Conservation (phyloP, 2,329 filamentous ascomycete genomes). For the Zarea fungicola region DNA sequence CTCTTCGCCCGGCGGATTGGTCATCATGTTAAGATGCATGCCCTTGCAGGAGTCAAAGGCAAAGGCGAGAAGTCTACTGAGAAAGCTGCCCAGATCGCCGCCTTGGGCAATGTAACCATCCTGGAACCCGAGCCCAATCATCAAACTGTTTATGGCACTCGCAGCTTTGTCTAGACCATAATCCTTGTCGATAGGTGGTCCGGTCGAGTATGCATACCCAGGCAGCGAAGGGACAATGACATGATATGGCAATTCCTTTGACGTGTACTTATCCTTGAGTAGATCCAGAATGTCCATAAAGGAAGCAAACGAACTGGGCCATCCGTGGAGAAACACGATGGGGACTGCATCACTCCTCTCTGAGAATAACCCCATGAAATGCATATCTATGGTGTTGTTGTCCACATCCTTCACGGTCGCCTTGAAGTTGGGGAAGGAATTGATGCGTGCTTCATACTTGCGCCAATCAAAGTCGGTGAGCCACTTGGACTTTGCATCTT, state of each 20-base stretch:
- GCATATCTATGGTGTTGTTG: constrained; percentile 33
- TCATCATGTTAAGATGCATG: constrained; percentile 23
- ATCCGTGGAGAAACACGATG: constrained; percentile 49
- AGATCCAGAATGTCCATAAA: constrained; percentile 47
- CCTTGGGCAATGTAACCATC: constrained; percentile 50
- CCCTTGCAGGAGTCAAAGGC: constrained; percentile 43
- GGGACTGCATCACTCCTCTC: constrained; percentile 43
- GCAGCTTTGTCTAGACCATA: constrained; percentile 26
- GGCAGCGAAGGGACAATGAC: constrained; percentile 51
- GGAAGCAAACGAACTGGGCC: constrained; percentile 50
- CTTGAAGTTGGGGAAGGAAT: constrained; percentile 44
- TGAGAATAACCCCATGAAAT: constrained; percentile 53
- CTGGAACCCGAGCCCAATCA: constrained; percentile 48
- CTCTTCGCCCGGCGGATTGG: constrained; percentile 11
- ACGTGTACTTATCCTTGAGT: constrained; percentile 42
- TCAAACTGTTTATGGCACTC: constrained; percentile 43
- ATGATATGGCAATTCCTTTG: constrained; percentile 49
- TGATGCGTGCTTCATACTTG: constrained; percentile 31
- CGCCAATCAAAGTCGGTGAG: constrained; percentile 43
- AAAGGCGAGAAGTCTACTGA: constrained; percentile 38
- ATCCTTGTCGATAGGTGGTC: constrained; percentile 40
- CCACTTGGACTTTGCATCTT: constrained; percentile 36
- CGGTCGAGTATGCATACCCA: constrained; percentile 47
- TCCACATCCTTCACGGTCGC: constrained; percentile 32
- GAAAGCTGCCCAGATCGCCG: constrained; percentile 47